Percentiles rank a stretch among this genome's conserved stretches.
Conservation (phyloP, 805 yeast species). For the Vanderwaltozyma verrucispora region DNA sequence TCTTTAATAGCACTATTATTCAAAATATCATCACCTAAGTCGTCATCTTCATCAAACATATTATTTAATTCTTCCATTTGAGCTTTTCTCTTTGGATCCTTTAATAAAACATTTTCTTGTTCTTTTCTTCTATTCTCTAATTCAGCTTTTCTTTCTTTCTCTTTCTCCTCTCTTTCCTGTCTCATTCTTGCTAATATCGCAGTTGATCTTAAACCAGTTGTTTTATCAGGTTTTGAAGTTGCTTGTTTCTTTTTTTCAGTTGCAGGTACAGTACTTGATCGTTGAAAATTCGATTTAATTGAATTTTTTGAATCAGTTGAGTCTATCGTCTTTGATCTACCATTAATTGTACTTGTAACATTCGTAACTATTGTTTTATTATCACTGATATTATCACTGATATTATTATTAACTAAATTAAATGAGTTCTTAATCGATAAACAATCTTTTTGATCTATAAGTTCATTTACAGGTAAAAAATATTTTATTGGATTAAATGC, state of each 20-base stretch:
- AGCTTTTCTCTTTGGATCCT: conserved; percentile 20
- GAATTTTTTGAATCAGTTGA: background rate
- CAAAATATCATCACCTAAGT: conserved; percentile 3
- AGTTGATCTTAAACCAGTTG: conserved; percentile 22
- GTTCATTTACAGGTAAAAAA: conserved; percentile 15
- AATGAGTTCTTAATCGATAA: conserved; percentile 15
- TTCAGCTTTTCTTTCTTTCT: conserved; percentile 20
- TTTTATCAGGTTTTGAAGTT: conserved; percentile 7
- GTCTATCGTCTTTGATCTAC: conserved; percentile 7
- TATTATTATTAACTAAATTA: too few species aligned
- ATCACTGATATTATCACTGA: too few species aligned
- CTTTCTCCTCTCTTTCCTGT: conserved; percentile 24
- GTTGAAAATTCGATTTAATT: background rate
- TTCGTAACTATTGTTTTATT: too few species aligned
- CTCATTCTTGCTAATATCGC: conserved; percentile 26
- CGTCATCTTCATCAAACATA: conserved; percentile 23
- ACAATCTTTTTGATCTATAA: conserved; percentile 9
- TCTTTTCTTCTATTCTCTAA: conserved; percentile 17
- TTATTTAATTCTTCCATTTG: conserved; percentile 22
- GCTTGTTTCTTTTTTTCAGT: too few species aligned
- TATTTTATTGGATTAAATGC: conserved; percentile 26
- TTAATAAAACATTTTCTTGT: conserved; percentile 5
- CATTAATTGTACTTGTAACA: background rate
- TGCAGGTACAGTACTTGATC: conserved; percentile 12
- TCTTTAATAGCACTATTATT: background rate